Conservation (phyloP, 2,329 filamentous ascomycete genomes). For the Aureobasidium sp. region DNA sequence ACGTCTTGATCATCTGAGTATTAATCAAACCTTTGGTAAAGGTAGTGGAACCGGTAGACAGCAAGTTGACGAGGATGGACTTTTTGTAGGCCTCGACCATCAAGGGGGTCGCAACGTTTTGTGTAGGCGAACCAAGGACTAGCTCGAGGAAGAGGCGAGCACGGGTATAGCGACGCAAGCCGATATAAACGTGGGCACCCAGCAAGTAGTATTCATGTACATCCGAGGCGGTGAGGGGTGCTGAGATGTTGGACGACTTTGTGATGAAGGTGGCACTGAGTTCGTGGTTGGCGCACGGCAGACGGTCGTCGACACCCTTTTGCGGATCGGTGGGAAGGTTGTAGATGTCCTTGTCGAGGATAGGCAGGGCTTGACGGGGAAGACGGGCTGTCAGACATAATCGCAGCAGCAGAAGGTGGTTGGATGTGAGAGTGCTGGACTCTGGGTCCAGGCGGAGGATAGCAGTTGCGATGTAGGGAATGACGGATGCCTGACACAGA, state of each 20-base stretch:
- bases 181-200: conserved; percentile 40
- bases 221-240: conserved; percentile 41
- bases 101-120: conserved; percentile 53
- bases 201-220: conserved; percentile 49
- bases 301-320: conserved; percentile 31
- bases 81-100: conserved; percentile 90
- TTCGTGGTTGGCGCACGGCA: conserved; percentile 32
- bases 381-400: conserved; percentile 47
- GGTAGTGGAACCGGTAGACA: conserved; percentile 56
- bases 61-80: conserved; percentile 69
- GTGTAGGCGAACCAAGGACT: conserved; percentile 56
- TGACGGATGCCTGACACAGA: conserved; percentile 20
- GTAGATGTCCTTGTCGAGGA: conserved; percentile 57
- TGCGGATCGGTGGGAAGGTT: conserved; percentile 46
- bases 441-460: conserved; percentile 59
- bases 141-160: conserved; percentile 40
- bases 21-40: conserved; percentile 49
- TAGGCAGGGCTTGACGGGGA: conserved; percentile 47
- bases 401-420: conserved; percentile 50
- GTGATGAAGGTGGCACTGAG: conserved; percentile 52
- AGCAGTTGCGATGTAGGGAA: conserved; percentile 39
- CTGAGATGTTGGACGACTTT: conserved; percentile 47
- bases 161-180: conserved; percentile 32
- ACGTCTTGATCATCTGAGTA: conserved; percentile 44
- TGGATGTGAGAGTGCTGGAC: conserved; percentile 56